These are phyloP conservation scores for Sequoia sempervirens DNA, from an alignment of 75 land plant genomes.

Conservation along the genomic window DNA sequence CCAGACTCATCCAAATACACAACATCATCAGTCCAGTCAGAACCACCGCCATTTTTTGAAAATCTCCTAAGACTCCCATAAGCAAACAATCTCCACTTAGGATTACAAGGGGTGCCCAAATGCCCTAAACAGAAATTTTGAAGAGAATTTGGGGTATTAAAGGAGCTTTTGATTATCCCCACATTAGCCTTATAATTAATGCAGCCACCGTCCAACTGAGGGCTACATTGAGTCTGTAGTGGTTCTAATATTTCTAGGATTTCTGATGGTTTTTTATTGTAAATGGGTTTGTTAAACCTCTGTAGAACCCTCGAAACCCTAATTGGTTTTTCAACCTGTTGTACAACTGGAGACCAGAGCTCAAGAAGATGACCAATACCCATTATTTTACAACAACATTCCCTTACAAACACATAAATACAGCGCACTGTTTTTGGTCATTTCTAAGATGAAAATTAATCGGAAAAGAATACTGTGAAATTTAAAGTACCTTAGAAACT, in stretches of 20 bases:
- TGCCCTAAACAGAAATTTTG: background rate
- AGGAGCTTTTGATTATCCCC: background rate
- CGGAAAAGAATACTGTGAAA: background rate
- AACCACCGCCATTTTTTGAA: background rate
- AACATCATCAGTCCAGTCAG: constrained; percentile 66
- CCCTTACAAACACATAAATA: background rate
- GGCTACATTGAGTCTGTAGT: background rate
- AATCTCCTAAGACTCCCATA: background rate
- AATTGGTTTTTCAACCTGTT: background rate
- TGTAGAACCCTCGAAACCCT: background rate
- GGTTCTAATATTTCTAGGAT: background rate
- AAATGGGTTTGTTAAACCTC: background rate
- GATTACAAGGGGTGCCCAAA: background rate
- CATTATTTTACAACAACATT: background rate
- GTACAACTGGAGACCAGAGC: background rate
- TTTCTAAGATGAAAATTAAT: background rate
- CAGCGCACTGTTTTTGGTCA: background rate
- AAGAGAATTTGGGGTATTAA: background rate
- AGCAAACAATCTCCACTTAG: background rate
- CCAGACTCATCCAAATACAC: constrained; percentile 72
- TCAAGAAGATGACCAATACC: background rate
- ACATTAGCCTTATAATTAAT: background rate
- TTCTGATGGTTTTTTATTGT: background rate
- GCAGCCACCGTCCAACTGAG: background rate
- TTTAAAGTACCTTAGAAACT: background rate